Evolutionary conservation across 768 basidiomycete species (phyloP), one percentile per base, ranked within the genome.

Genomic region (Lentinus brumalis): DNA sequence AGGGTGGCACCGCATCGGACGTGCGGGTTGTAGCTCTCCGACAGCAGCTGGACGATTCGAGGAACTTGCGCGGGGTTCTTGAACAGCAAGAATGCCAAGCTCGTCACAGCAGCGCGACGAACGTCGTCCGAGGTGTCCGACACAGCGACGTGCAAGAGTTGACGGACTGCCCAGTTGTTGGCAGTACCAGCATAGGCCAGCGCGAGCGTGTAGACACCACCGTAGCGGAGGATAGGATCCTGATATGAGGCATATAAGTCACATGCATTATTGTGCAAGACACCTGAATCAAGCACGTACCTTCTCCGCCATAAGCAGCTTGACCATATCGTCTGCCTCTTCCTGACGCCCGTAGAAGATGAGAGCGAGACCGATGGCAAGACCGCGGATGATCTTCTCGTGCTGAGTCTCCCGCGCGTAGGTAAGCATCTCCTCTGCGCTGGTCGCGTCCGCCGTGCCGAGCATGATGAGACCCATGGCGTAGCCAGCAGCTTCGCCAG

Each of bases 121-220:
- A 99, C 97, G 73, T 98, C 97, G 69, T 98, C 96, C 14, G 92
- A 96, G 5, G 95, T 97, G 73, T 99, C 97, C 11, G 96, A 98
- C 39, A 99, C 97, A 21, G 97, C 97, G 41, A 98, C 92, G 69
- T 98, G 96, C 32, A 99, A 78, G 14, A 98, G 80, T 72, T 90
- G 87, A 54, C 95, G 88, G 66, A 98, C 88, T 3, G 96, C 96
- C 64, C 88, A 84, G 69, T 98, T 98, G 78, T 96, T 91, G 35
- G 94, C 87, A 8, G 96, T 98, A 56, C 96, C 97, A 3, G 96
- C 94, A 71, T 98, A 98, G 0, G 97, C 97, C 16, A 98, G 81
- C 1, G 96, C 97, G 39, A 98, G 82, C 3, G 96, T 96, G 76
- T 96, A 98, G 64, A 98, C 96, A 66, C 94, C 97, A 45, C 97